Evolutionary conservation across 768 basidiomycete genomes (phyloP), one percentile per base, ranked within the genome.

Genomic region (Lactarius hatsudake): DNA sequence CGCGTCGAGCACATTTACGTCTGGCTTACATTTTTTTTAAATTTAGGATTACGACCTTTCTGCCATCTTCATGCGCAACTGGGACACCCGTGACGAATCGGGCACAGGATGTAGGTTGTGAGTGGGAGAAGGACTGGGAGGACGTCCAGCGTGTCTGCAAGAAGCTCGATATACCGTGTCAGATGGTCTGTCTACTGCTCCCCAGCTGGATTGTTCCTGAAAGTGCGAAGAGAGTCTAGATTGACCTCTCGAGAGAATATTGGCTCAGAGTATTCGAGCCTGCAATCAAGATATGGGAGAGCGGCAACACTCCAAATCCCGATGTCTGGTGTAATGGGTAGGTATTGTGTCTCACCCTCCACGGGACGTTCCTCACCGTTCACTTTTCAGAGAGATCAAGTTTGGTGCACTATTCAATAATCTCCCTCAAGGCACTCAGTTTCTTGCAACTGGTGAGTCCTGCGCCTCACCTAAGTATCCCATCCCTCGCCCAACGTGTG

Each of bases 91-190:
- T 48, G 91, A 94, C 73, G 93, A 95, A 77, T 86, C 82, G 30
- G 89, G 85, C 20, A 83, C 87, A n/a, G 0, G 91, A 91, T 73
- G 81, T 80, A n/a, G 90, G 91, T 3, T 98, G 96, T 72, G 93
- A 95, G 75, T 98, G 96, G 96, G 90, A 98, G 77, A 89, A 87
- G 66, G 96, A 98, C 72, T 97, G 91, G 91, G 86, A 90, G 67
- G 94, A 96, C 75, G 96, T 97, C 1, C 88, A 88, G 72, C 79
- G 80, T 20, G 91, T 97, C 15, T 94, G 94, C 74, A 83, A 78
- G 60, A 79, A 84, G 71, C 82, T 90, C 28, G 91, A 84, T 64
- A 84, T 94, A 43, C 87, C 91, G n/a, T 88, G 87, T 71, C 77
- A 81, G 71, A 81, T 94, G 84, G 93, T 93, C 66, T 60, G 81